Base-by-base conservation (phyloP, 1,139 yeast genomes). In the Petasospora fabianii region DNA sequence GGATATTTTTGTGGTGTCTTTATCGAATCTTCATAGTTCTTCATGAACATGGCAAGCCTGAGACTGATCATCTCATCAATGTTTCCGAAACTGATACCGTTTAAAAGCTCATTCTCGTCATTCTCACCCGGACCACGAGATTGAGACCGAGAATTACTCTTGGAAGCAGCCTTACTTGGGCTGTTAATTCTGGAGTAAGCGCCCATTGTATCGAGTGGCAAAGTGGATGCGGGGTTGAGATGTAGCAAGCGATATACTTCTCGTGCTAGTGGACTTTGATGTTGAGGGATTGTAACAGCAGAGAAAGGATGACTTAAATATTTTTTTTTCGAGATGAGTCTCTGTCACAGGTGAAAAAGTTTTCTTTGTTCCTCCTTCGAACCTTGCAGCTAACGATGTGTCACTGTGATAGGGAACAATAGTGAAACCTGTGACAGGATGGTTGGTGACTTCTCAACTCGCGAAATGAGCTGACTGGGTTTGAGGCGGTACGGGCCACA, bases 21-120 rank as follows among this genome's bases (percentile, higher is more conserved):
- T 8, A 41, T 37, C 5, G 42, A 32, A 16, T 39, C 43, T 5
- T 40, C 39, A 2, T 20, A 17, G 30, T 28, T 41, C 33, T 36
- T 37, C 38, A 22, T 36, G 26, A 38, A 39, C 3, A 37, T 42
- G 11, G 46, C 51, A 13, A 52, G 35, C 14, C 55, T 38, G 5
- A 44, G 42, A 16, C 49, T 47, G 21, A 54, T 45, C 32, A 48
- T 34, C 35, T 52, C 55, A 39, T 54, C 55, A 20, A 54, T 26
- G 29, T 54, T 54, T 21, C 49, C 54, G 33, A 51, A 51, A 16
- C 42, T 48, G 30, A 54, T 44, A 16, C 51, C 50, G 24, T 42
- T 44, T 5, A 49, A 26, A 18, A 54, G 39, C 30, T 51, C 58
- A 4, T 47, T 39, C 19, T 51, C 53, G 17, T 47, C 53, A 11